Percentiles rank a stretch among this genome's conserved stretches.
Evolutionary conservation across 176 grass and related monocot genomes (phyloP).

Genomic region (Eragrostis nindensis): DNA sequence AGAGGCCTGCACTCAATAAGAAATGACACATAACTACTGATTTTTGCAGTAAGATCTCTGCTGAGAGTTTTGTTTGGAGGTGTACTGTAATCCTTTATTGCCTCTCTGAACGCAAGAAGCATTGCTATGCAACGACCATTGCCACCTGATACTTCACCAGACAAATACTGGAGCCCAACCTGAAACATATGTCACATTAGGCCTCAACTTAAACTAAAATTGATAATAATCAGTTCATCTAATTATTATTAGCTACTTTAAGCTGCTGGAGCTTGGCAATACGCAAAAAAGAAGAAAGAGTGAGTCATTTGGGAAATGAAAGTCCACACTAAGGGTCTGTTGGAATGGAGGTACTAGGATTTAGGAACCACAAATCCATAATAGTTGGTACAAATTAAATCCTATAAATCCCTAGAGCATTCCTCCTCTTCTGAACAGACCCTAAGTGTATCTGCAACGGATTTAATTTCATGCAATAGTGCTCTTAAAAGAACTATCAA

Average conservation of each 20-base stretch:
- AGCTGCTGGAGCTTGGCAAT: background rate
- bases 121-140: slow-evolving; percentile 95
- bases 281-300: background rate
- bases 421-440: too few species aligned
- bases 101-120: slow-evolving; percentile 87
- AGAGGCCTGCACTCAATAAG: slow-evolving; percentile 89
- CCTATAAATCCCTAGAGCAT: background rate
- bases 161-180: slow-evolving; percentile 92
- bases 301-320: background rate
- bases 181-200: slow-evolving; percentile 45
- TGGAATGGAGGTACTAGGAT: background rate
- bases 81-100: slow-evolving; percentile 83
- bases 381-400: background rate
- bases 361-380: background rate
- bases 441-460: background rate
- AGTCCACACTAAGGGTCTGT: background rate
- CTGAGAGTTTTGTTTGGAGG: slow-evolving; percentile 80
- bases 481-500: background rate
- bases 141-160: slow-evolving; percentile 79
- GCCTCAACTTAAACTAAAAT: slow-evolving; percentile 33
- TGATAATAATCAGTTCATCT: slow-evolving; percentile 2
- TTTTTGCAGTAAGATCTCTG: slow-evolving; percentile 82
- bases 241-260: slow-evolving; percentile 14
- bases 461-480: background rate
- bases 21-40: slow-evolving; percentile 89